A percentile compares a stretch with the other conserved stretches of the same genome.
Conservation (phyloP, 257 asterid species). For the Solanum appendiculatum region DNA sequence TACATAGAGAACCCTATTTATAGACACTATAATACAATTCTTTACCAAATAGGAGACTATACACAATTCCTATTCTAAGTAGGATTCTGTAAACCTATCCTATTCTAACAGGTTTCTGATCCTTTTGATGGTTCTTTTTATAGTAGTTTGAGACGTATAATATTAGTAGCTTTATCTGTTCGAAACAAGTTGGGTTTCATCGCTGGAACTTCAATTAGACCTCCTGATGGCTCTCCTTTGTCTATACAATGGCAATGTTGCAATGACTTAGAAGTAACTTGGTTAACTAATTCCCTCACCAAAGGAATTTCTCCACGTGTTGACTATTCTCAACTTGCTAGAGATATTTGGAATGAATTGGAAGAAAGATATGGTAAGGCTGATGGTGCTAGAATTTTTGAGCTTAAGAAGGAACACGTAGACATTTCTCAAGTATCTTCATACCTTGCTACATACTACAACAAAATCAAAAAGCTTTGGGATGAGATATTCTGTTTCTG, state of each 20-base stretch:
- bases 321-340: not conserved
- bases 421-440: not conserved
- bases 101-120: no score
- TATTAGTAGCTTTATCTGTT: not conserved
- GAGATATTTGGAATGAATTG: not conserved
- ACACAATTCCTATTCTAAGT: no score
- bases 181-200: not conserved
- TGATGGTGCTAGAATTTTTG: not conserved
- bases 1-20: no score
- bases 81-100: no score
- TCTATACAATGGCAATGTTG: not conserved
- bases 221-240: not conserved
- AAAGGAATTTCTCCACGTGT: not conserved
- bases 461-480: not conserved
- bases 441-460: not conserved
- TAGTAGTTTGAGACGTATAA: not conserved
- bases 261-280: not conserved
- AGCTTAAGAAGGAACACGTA: not conserved
- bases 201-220: not conserved
- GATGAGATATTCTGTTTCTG: not conserved
- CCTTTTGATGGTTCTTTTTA: not conserved
- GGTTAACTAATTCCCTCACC: not conserved
- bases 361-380: not conserved
- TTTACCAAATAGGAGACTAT: no score
- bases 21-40: no score